phyloP scores from a whole-genome alignment of 192 early-diverging fungal species.

The Physocladia obscura region DNA sequence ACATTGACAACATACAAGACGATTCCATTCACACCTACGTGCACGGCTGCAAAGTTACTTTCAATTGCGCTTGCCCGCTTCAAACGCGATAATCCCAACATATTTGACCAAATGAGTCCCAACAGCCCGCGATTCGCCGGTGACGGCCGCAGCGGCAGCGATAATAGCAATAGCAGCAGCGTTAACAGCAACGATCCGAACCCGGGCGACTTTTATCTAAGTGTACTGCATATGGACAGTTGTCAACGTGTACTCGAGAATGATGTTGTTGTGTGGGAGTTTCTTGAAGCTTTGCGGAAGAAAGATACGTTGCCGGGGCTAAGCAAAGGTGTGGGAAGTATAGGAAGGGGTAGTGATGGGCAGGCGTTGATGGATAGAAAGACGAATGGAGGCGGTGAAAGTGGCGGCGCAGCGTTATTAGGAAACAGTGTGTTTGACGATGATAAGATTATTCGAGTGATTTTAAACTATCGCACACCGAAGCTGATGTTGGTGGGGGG shows the following conservation, averaged over 20 bases:
- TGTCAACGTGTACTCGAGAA: not conserved
- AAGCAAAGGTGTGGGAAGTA: too few relatives aligned
- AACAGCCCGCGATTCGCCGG: not conserved
- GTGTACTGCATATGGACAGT: slow-evolving; percentile 47
- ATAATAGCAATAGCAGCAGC: not conserved
- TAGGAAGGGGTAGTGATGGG: too few relatives aligned
- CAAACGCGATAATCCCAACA: slow-evolving; percentile 29
- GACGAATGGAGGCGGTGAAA: not conserved
- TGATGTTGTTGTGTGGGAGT: not conserved
- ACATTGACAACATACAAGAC: slow-evolving; percentile 50
- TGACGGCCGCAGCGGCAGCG: not conserved
- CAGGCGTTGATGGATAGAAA: not conserved
- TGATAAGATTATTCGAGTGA: slow-evolving; percentile 50
- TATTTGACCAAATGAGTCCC: not conserved
- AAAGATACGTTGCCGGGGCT: not conserved
- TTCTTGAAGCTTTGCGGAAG: not conserved
- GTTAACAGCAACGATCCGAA: not conserved
- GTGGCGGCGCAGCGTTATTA: not conserved
- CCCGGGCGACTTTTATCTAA: slow-evolving; percentile 42
- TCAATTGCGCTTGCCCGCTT: slow-evolving; percentile 30
- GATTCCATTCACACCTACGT: slow-evolving; percentile 36
- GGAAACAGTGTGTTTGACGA: slow-evolving; percentile 29
- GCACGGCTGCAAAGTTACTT: slow-evolving; percentile 33
- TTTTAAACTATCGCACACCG: slow-evolving; percentile 36
- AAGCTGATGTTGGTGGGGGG: slow-evolving; percentile 28